phyloP scores from a whole-genome alignment of 306 rosid species.

The Lathyrus aphaca region DNA sequence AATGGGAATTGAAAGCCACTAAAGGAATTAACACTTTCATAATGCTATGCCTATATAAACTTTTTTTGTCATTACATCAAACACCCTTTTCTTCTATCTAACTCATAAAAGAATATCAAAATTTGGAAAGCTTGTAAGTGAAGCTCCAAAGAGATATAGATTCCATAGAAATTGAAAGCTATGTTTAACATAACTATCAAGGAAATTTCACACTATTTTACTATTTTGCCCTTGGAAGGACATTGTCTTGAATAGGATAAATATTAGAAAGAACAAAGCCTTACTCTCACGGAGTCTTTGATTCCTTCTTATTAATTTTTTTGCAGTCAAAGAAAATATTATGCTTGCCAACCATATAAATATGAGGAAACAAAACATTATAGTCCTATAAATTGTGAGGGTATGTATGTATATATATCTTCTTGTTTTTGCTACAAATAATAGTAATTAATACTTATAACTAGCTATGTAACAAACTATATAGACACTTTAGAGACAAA shows the following conservation, averaged over 20 bases:
- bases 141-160: slow-evolving; percentile 62
- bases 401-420: background rate
- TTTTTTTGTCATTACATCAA: slow-evolving; percentile 51
- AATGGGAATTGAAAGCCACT: slow-evolving; percentile 58
- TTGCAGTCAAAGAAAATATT: slow-evolving; percentile 36
- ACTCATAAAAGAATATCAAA: slow-evolving; percentile 58
- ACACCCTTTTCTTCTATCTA: slow-evolving; percentile 41
- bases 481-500: slow-evolving; percentile 12
- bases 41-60: slow-evolving; percentile 47
- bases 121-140: slow-evolving; percentile 49
- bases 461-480: slow-evolving; percentile 16
- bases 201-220: slow-evolving; percentile 38
- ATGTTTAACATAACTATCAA: slow-evolving; percentile 43
- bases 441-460: background rate
- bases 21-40: slow-evolving; percentile 49
- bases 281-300: slow-evolving; percentile 48
- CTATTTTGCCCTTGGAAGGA: slow-evolving; percentile 47
- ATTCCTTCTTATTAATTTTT: slow-evolving; percentile 45
- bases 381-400: slow-evolving; percentile 33
- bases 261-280: slow-evolving; percentile 36
- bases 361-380: slow-evolving; percentile 33
- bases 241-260: slow-evolving; percentile 36
- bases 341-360: slow-evolving; percentile 43
- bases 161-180: slow-evolving; percentile 54
- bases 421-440: slow-evolving; percentile 12